A percentile compares a stretch with the other conserved stretches of the same genome.
These are phyloP conservation scores for Cercospora zeina DNA, from an alignment of 2,329 filamentous ascomycete genomes.

Conservation along the genomic window DNA sequence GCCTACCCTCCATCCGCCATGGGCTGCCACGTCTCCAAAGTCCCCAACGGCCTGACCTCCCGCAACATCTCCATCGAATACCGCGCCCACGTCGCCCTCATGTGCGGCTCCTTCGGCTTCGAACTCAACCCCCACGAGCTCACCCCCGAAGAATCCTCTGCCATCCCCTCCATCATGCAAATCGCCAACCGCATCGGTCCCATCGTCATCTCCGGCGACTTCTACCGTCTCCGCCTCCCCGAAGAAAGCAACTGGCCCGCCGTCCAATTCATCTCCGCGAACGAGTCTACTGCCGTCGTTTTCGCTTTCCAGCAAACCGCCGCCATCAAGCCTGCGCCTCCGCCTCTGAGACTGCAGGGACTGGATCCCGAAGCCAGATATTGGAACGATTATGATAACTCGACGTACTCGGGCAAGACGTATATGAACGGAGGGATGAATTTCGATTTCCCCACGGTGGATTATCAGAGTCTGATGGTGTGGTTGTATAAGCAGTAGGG, in stretches of 20 bases:
- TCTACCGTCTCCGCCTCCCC: constrained; percentile 61
- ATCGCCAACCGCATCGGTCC: constrained; percentile 60
- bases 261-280: constrained; percentile 58
- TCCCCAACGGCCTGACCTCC: constrained; percentile 60
- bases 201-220: constrained; percentile 58
- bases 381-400: constrained; percentile 52
- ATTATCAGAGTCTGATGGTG: constrained; percentile 61
- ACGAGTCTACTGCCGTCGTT: constrained; percentile 53
- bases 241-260: constrained; percentile 64
- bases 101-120: constrained; percentile 67
- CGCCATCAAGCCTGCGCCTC: constrained; percentile 55
- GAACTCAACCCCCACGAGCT: constrained; percentile 61
- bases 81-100: constrained; percentile 66
- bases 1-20: constrained; percentile 64
- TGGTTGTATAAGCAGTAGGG: constrained; percentile 44
- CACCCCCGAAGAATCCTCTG: constrained; percentile 52
- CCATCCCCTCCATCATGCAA: constrained; percentile 57
- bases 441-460: constrained; percentile 49
- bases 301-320: constrained; percentile 63
- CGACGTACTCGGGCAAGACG: constrained; percentile 58
- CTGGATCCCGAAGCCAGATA: constrained; percentile 58
- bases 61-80: constrained; percentile 60
- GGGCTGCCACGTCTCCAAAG: constrained; percentile 64
- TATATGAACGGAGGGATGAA: constrained; percentile 65
- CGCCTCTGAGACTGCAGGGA: constrained; percentile 58